Base-by-base conservation (phyloP, 495 filamentous ascomycete genomes). In the Neurospora terricola region DNA sequence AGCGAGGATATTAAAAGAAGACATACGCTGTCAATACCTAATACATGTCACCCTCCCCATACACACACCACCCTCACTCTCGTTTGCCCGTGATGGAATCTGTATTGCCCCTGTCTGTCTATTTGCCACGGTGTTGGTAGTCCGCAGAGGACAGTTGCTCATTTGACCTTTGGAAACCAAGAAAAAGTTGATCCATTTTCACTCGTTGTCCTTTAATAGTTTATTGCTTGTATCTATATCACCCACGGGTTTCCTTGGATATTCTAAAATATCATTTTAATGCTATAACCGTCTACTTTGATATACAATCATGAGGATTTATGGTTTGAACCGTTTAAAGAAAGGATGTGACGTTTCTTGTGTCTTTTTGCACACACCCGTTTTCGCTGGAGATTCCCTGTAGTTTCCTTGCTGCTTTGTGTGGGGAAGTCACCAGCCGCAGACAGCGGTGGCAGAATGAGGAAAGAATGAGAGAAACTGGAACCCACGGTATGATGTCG, bases 1-100 rank as follows among this genome's bases (percentile, higher is more conserved):
- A 42, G 45, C 38, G 45, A 40, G 42, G 70, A 72, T 62, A 30
- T 62, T 30, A 39, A 39, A 45, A 73, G 69, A 54, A 78, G 27
- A 76, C 71, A 74, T 70, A 75, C 72, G 69, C 73, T 71, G 38
- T 71, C 74, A 70, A 75, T 62, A 62, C 43, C 72, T 72, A 73
- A 73, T 75, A 73, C 43, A 74, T 73, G 21, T 27, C 69, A 34
- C 69, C 69, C 72, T 69, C 66, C n/a, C 23, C 69, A 34, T 30
- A 62, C 45, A 62, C 54, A 62, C 27, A 62, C 23, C 23, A 59
- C 48, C 48, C 48, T 59, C 54, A 34, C 54, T 62, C 54, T 34
- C 12, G 6, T 62, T 62, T 30, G 54, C 23, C 54, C 54, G 54
- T 62, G 45, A 54, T 27, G 45, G 45, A 54, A 27, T 54, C 45